Conservation (phyloP, 129 eudicot species). For the Flaveria ramosissima region DNA sequence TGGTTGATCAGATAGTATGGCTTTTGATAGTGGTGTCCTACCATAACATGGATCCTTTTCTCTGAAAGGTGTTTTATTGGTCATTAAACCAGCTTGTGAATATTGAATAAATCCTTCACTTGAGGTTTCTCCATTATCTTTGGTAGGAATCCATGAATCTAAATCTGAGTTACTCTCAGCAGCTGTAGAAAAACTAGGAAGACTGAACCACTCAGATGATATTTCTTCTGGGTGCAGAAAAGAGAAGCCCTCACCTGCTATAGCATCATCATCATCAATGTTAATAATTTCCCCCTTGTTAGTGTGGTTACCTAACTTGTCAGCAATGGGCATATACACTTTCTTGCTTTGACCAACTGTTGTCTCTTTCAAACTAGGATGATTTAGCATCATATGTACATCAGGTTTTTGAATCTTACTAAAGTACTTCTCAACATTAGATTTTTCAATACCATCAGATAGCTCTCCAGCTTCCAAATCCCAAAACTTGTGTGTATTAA, state of each 20-base stretch:
- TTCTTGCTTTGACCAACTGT: constrained; percentile 4
- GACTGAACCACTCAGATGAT: constrained; percentile 44
- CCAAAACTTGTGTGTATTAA: constrained; percentile 35
- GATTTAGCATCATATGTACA: constrained; percentile 26
- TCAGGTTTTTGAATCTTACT: constrained; percentile 33
- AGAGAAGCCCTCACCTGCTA: constrained; percentile 35
- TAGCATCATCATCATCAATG: constrained; percentile 47
- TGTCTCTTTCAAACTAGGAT: constrained; percentile 23
- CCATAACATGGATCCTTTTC: constrained; percentile 33
- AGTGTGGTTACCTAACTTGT: constrained; percentile 25
- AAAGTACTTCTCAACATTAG: neutral
- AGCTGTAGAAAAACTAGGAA: constrained; percentile 46
- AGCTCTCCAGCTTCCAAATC: constrained; percentile 37
- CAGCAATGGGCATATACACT: constrained; percentile 1
- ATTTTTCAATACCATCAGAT: constrained; percentile 30
- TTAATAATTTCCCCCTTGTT: constrained; percentile 67
- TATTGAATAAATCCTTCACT: constrained; percentile 35
- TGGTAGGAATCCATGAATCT: constrained; percentile 48
- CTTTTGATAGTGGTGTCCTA: constrained; percentile 76
- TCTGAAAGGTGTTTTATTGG: constrained; percentile 19
- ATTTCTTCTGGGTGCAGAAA: constrained; percentile 33
- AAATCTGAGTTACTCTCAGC: constrained; percentile 48
- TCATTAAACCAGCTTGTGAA: constrained; percentile 33
- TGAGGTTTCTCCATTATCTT: constrained; percentile 25
- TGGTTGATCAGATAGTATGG: constrained; percentile 52